A percentile compares a stretch with the other conserved stretches of the same genome.
phyloP scores from a whole-genome alignment of 192 early-diverging fungal species.

The Geranomyces variabilis region DNA sequence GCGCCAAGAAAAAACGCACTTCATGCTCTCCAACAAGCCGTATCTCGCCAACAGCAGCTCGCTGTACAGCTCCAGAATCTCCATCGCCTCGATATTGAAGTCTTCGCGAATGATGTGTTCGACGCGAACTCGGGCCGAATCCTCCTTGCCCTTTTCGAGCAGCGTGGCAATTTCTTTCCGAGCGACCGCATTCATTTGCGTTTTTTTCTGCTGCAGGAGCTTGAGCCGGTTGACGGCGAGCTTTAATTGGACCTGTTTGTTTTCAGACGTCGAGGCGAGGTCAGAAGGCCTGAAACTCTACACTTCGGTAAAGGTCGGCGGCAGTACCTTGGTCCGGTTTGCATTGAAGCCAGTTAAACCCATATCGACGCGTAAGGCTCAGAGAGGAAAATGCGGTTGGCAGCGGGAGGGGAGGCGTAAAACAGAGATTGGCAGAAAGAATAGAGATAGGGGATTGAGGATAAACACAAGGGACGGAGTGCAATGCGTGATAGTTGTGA shows the following conservation, averaged over 20 bases:
- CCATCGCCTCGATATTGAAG: constrained; percentile 88
- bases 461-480: too few species aligned
- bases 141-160: constrained; percentile 80
- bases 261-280: background rate
- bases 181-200: constrained; percentile 68
- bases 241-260: constrained; percentile 81
- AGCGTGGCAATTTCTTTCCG: constrained; percentile 82
- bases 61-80: constrained; percentile 90
- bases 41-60: constrained; percentile 86
- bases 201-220: constrained; percentile 87
- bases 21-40: constrained; percentile 82
- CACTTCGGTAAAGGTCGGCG: background rate
- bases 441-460: too few species aligned
- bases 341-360: constrained; percentile 33
- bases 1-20: constrained; percentile 55
- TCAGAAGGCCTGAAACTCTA: background rate
- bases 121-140: constrained; percentile 81
- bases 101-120: constrained; percentile 96
- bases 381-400: too few species aligned
- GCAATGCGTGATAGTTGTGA: too few species aligned
- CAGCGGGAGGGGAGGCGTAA: too few species aligned
- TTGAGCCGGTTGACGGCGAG: constrained; percentile 84
- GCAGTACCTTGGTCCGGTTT: constrained; percentile 26
- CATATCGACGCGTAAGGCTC: constrained; percentile 2
- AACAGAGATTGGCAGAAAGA: too few species aligned